Conservation (phyloP, 306 rosid species). For the Sophora flavescens region DNA sequence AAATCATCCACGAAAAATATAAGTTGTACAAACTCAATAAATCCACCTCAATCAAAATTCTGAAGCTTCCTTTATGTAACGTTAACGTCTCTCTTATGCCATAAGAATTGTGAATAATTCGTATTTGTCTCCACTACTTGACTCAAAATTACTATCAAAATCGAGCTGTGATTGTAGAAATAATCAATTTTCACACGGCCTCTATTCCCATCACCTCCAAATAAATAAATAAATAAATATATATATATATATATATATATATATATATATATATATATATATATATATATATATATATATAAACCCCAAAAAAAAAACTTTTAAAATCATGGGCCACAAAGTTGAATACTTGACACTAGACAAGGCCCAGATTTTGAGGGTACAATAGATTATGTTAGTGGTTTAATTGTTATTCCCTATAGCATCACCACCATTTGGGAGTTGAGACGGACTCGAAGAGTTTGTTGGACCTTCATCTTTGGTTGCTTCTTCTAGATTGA, state of each 20-base stretch:
- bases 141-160: constrained; percentile 66
- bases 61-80: constrained; percentile 8
- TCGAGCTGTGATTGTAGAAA: constrained; percentile 51
- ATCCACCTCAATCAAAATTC: constrained; percentile 46
- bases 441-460: constrained; percentile 41
- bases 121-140: constrained; percentile 54
- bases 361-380: constrained; percentile 32
- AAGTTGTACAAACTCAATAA: constrained; percentile 58
- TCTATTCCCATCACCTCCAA: constrained; percentile 35
- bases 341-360: background rate
- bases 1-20: constrained; percentile 43
- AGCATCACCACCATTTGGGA: constrained; percentile 56
- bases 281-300: background rate
- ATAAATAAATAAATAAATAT: too few relatives aligned
- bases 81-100: constrained; percentile 24
- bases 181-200: constrained; percentile 38
- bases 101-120: constrained; percentile 35
- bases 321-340: background rate
- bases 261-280: too few relatives aligned
- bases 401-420: constrained; percentile 38
- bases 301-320: background rate
- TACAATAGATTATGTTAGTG: constrained; percentile 32
- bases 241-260: too few relatives aligned
- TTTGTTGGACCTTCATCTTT: constrained; percentile 21
- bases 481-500: constrained; percentile 53